Evolutionary conservation across 2,329 filamentous ascomycete species (phyloP), one percentile per base, ranked within the genome.

Genomic region (Neoarthrinium moseri): DNA sequence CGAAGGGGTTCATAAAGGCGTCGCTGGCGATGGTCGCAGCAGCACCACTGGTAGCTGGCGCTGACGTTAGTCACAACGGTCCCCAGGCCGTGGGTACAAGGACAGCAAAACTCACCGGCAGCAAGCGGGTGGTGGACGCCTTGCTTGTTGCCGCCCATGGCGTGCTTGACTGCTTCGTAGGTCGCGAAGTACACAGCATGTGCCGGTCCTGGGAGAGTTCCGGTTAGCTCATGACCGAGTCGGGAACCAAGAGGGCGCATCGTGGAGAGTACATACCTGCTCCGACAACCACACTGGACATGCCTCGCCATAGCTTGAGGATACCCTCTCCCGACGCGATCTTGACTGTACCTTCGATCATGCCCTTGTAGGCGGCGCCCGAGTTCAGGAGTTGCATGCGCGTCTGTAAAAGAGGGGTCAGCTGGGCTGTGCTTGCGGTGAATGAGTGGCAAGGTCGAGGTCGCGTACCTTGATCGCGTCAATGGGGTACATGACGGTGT

Each of bases 101-200:
- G 33, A 34, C 12, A 18, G 17, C 42, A n/a, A 27, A 11, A 46
- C 80, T 68, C 73, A 95, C 91, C 90, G 62, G 92, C 91, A 68
- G 94, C 94, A 45, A 97, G 73, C 23, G 92, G 92, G 65, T 99
- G 92, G 64, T 99, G 92, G 44, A 86, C 85, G 50, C 89, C 90
- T 48, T 78, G 84, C 63, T 87, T 83, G 64, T 97, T 97, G 38
- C 92, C 94, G 48, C 94, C 94, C 75, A 96, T 94, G 35, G 91
- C 72, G 61, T 99, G 91, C 76, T 99, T 99, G 51, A 97, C 91
- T 49, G 89, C 84, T 74, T 99, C 94, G 67, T 97, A 99, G 32
- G 94, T 97, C 45, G 91, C 92, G 69, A 99, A 99, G 68, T 99
- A 97, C 48, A 99, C 91, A 35, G 94, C 94, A 64, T 99, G 94